phyloP scores from a whole-genome alignment of 768 basidiomycete genomes.

The Coprinopsis marcescibilis region DNA sequence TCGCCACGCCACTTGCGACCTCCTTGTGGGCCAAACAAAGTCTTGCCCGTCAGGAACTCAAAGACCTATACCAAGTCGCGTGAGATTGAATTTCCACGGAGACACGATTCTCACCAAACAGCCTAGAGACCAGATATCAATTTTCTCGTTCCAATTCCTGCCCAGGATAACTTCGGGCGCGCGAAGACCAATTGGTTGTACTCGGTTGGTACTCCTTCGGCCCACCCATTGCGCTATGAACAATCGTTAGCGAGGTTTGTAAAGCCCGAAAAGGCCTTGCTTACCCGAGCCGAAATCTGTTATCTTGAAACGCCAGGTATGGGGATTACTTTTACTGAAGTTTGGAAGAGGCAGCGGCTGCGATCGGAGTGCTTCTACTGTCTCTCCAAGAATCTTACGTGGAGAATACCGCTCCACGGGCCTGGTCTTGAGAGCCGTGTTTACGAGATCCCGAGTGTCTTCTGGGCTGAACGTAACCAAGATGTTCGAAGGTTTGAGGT shows the following conservation, averaged over 20 bases:
- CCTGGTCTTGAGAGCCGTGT: neutral
- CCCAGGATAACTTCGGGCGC: conserved; percentile 21
- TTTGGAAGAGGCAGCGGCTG: conserved; percentile 4
- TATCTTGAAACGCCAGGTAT: conserved; percentile 9
- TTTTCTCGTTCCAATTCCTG: conserved; percentile 19
- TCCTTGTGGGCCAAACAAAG: conserved; percentile 7
- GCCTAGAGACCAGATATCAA: conserved; percentile 24
- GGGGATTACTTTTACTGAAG: conserved; percentile 1
- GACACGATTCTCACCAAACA: conserved; percentile 15
- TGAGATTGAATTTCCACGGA: neutral
- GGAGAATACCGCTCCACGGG: conserved; percentile 8
- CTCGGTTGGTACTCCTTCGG: neutral
- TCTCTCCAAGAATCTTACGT: conserved; percentile 8
- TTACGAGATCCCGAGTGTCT: conserved; percentile 2
- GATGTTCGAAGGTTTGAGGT: conserved; percentile 11
- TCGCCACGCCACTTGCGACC: neutral
- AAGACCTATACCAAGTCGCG: conserved; percentile 12
- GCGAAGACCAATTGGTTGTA: conserved; percentile 12
- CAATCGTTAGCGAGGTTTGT: neutral
- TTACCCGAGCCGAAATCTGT: conserved; percentile 7
- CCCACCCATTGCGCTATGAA: conserved; percentile 9
- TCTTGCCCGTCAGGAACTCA: conserved; percentile 12
- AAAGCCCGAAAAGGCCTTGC: neutral
- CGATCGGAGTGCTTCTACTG: conserved; percentile 6
- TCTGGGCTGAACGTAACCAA: conserved; percentile 2